Conservation (phyloP, 2,329 filamentous ascomycete genomes). For the Orbilia javanica region DNA sequence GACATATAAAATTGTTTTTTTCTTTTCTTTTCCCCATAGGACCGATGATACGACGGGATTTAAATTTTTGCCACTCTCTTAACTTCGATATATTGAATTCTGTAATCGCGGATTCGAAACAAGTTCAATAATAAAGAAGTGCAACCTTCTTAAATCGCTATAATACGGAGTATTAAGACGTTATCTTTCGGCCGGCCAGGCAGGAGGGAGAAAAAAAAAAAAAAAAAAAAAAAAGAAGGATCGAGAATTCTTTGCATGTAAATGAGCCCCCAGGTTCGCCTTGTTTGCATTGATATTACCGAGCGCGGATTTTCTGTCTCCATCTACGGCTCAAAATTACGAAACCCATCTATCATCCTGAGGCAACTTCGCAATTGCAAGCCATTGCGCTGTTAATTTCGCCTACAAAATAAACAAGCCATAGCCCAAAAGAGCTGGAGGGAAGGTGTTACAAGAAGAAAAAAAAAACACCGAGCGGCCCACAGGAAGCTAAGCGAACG, state of each 20-base stretch:
- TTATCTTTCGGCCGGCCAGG: too few relatives aligned
- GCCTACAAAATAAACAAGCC: constrained; percentile 27
- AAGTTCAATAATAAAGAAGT: neutral
- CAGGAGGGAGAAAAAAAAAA: too few relatives aligned
- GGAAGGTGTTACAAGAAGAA: constrained; percentile 33
- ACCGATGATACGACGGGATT: neutral
- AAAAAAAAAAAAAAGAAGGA: neutral
- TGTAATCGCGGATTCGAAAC: constrained; percentile 15
- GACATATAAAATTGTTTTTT: neutral
- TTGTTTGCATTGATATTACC: constrained; percentile 1
- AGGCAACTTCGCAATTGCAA: constrained; percentile 25
- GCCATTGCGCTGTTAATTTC: constrained; percentile 37
- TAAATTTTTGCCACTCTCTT: too few relatives aligned
- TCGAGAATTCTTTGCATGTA: constrained; percentile 8
- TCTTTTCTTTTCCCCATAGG: neutral
- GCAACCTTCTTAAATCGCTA: constrained; percentile 26
- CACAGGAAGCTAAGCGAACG: constrained; percentile 43
- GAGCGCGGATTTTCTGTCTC: constrained; percentile 12
- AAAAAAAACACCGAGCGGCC: constrained; percentile 20
- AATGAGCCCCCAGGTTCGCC: constrained; percentile 23
- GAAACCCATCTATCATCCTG: constrained; percentile 1
- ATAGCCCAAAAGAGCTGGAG: constrained; percentile 9
- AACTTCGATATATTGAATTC: neutral
- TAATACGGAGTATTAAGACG: constrained; percentile 9
- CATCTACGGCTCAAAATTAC: constrained; percentile 17